Conservation (phyloP, 2,329 filamentous ascomycete species). For the Trichoderma simmonsii region DNA sequence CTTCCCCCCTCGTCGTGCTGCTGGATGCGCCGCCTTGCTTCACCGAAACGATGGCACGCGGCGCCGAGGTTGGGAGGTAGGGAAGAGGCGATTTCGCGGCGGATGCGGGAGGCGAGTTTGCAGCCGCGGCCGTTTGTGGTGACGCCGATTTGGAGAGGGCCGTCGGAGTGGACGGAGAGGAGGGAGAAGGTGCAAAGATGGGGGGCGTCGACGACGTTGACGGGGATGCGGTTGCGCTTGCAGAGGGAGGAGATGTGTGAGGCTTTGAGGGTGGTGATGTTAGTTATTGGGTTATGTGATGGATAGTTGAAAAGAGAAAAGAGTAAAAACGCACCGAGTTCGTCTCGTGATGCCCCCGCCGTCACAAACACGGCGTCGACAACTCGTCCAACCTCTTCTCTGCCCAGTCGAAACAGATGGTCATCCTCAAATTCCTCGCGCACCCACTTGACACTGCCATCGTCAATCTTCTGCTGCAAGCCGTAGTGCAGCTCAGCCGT, state of each 20-base stretch:
- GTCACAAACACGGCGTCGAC: conserved; percentile 95
- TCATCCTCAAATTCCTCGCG: conserved; percentile 63
- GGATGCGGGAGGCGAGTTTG: conserved; percentile 85
- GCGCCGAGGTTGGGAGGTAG: conserved; percentile 72
- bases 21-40: conserved; percentile 65
- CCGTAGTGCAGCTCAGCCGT: conserved; percentile 56
- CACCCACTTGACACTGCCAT: conserved; percentile 64
- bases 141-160: conserved; percentile 89
- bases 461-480: conserved; percentile 62
- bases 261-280: conserved; percentile 31
- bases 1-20: conserved; percentile 78
- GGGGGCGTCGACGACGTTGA: conserved; percentile 89
- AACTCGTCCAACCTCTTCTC: conserved; percentile 70
- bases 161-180: conserved; percentile 83
- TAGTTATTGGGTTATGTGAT: not conserved
- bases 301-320: not conserved
- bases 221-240: conserved; percentile 74
- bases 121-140: conserved; percentile 94
- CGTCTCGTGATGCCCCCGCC: conserved; percentile 44
- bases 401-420: conserved; percentile 73
- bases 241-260: conserved; percentile 72
- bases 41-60: conserved; percentile 75
- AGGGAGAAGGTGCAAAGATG: conserved; percentile 85
- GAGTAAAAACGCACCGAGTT: conserved; percentile 33
- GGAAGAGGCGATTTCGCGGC: conserved; percentile 79